Evolutionary conservation across 2,329 filamentous ascomycete genomes (phyloP).

Genomic region (Huntiella moniliformis): DNA sequence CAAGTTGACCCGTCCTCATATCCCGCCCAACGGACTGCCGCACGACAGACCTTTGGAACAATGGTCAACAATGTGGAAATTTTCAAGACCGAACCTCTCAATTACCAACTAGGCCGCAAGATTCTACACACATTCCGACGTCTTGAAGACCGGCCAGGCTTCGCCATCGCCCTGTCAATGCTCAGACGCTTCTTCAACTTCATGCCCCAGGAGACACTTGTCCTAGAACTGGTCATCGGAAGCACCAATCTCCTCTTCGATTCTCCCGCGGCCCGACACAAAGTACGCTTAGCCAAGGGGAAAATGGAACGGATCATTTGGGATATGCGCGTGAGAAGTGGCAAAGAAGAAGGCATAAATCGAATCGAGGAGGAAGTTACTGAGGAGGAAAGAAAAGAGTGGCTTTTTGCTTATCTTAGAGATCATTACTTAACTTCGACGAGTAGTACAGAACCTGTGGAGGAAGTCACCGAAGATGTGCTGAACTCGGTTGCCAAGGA

Average conservation of each 20-base stretch:
- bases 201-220: conserved; percentile 25
- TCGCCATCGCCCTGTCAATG: conserved; percentile 27
- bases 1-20: conserved; percentile 17
- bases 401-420: conserved; percentile 25
- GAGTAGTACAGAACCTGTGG: neutral
- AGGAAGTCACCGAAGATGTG: conserved; percentile 14
- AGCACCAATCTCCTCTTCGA: conserved; percentile 27
- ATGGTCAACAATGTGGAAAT: conserved; percentile 29
- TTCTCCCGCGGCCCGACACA: conserved; percentile 21
- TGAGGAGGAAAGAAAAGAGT: conserved; percentile 19
- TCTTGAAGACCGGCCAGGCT: conserved; percentile 24
- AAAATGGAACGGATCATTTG: conserved; percentile 21
- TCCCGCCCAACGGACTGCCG: conserved; percentile 17
- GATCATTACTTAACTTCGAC: conserved; percentile 9
- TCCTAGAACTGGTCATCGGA: conserved; percentile 27
- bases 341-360: conserved; percentile 15
- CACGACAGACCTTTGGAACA: conserved; percentile 28
- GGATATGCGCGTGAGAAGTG: conserved; percentile 1
- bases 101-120: conserved; percentile 29
- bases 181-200: conserved; percentile 26
- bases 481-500: conserved; percentile 21
- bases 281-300: conserved; percentile 25
- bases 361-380: conserved; percentile 18
- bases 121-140: conserved; percentile 32
- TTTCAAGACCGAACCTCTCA: conserved; percentile 22